A percentile compares a stretch with the other conserved stretches of the same genome.
phyloP scores from a whole-genome alignment of 805 yeast species.

The Cyberlindnera misumaiensis region DNA sequence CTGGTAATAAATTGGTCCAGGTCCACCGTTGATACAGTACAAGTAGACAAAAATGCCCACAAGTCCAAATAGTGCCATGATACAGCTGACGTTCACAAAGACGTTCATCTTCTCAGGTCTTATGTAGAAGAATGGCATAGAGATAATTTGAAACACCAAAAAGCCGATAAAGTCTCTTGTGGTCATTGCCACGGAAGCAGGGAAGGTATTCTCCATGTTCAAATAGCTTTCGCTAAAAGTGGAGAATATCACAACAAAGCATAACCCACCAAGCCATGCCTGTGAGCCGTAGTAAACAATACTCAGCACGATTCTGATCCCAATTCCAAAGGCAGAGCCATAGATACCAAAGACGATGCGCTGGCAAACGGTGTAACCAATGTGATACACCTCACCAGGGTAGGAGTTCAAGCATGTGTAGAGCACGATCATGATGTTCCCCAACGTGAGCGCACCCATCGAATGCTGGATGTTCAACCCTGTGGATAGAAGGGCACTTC shows the following conservation, averaged over 20 bases:
- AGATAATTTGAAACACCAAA: slow-evolving; percentile 37
- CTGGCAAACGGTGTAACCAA: slow-evolving; percentile 32
- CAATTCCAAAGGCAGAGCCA: slow-evolving; percentile 34
- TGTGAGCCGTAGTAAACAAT: slow-evolving; percentile 38
- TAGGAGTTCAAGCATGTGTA: slow-evolving; percentile 31
- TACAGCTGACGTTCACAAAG: slow-evolving; percentile 30
- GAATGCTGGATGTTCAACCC: slow-evolving; percentile 34
- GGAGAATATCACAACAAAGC: slow-evolving; percentile 31
- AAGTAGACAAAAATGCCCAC: slow-evolving; percentile 33
- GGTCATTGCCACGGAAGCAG: slow-evolving; percentile 32
- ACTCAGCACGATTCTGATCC: slow-evolving; percentile 33
- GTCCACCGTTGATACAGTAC: slow-evolving; percentile 28
- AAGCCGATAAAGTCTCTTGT: slow-evolving; percentile 38
- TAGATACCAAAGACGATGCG: slow-evolving; percentile 34
- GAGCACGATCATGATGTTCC: slow-evolving; percentile 30
- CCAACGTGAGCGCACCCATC: slow-evolving; percentile 35
- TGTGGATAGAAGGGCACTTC: slow-evolving; percentile 30
- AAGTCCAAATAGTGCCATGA: slow-evolving; percentile 33
- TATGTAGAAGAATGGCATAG: slow-evolving; percentile 32
- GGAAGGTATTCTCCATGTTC: slow-evolving; percentile 32
- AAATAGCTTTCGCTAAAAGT: slow-evolving; percentile 29
- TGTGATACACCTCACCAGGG: slow-evolving; percentile 35
- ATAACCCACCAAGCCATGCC: slow-evolving; percentile 37
- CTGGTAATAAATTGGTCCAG: slow-evolving; percentile 27
- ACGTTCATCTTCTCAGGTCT: slow-evolving; percentile 39